phyloP scores from a whole-genome alignment of 2,329 filamentous ascomycete genomes.

The Sporothrix pseudoabietina region DNA sequence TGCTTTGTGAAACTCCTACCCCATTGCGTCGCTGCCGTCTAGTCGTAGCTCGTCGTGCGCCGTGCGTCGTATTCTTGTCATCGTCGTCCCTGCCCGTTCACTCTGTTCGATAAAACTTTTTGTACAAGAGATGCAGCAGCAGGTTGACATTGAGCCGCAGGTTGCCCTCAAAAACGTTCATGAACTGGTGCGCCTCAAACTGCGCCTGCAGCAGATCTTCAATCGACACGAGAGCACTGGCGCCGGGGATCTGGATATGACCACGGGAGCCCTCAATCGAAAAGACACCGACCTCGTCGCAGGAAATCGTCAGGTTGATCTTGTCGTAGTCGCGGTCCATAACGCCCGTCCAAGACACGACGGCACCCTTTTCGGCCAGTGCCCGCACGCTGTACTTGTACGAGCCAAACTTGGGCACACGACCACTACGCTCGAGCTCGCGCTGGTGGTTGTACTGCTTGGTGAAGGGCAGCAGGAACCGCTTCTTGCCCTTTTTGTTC shows the following conservation, averaged over 20 bases:
- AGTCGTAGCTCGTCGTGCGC: slow-evolving; percentile 13
- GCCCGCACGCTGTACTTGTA: slow-evolving; percentile 95
- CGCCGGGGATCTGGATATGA: slow-evolving; percentile 93
- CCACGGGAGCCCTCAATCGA: slow-evolving; percentile 87
- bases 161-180: slow-evolving; percentile 85
- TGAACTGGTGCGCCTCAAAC: slow-evolving; percentile 95
- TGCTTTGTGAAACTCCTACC: background rate
- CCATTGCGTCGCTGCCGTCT: background rate
- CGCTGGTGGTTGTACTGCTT: slow-evolving; percentile 99
- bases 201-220: slow-evolving; percentile 95
- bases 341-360: slow-evolving; percentile 88
- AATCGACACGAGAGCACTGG: slow-evolving; percentile 82
- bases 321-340: slow-evolving; percentile 82
- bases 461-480: slow-evolving; percentile 93
- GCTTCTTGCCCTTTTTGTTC: slow-evolving; percentile 93
- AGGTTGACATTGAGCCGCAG: slow-evolving; percentile 94
- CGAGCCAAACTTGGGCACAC: slow-evolving; percentile 94
- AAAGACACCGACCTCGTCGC: slow-evolving; percentile 92
- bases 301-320: slow-evolving; percentile 90
- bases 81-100: slow-evolving; percentile 37
- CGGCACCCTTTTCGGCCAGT: slow-evolving; percentile 88
- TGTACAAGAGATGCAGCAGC: slow-evolving; percentile 93
- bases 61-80: slow-evolving; percentile 15
- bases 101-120: slow-evolving; percentile 90
- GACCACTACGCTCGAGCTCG: slow-evolving; percentile 87